These are phyloP conservation scores for Neofusicoccum sp. DNA, from an alignment of 2,329 filamentous ascomycete genomes.

Conservation along the genomic window DNA sequence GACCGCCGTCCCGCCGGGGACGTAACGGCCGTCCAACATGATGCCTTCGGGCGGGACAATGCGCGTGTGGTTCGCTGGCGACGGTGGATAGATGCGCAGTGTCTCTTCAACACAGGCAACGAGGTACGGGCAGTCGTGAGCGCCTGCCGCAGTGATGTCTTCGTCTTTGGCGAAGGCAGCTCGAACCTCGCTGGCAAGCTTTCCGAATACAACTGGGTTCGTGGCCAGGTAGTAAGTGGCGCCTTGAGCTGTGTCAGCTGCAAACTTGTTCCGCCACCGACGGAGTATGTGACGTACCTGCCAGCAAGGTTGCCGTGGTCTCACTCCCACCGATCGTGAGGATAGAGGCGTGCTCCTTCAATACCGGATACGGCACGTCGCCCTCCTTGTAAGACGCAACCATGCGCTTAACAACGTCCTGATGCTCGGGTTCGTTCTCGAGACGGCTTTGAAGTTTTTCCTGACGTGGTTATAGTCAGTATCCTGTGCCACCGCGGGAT, in stretches of 20 bases:
- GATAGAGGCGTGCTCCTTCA: background rate
- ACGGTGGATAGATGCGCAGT: conserved; percentile 43
- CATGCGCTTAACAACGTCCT: background rate
- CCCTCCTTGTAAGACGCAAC: background rate
- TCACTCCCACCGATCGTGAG: background rate
- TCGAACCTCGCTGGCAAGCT: background rate
- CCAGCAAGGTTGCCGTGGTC: background rate
- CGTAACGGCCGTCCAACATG: conserved; percentile 34
- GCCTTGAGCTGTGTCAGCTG: conserved; percentile 22
- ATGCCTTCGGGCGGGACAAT: conserved; percentile 36
- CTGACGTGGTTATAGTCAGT: background rate
- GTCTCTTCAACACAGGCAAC: conserved; percentile 38
- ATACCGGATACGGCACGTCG: background rate
- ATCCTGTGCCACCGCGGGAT: too few species aligned
- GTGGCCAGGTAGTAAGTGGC: conserved; percentile 36
- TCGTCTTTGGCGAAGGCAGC: background rate
- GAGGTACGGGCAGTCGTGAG: background rate
- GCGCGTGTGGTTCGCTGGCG: conserved; percentile 33
- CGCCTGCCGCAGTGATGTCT: background rate
- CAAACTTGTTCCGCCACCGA: background rate
- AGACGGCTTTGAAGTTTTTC: background rate
- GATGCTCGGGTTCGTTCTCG: background rate
- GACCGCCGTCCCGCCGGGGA: conserved; percentile 35
- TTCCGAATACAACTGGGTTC: background rate
- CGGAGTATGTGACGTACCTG: background rate